Conservation (phyloP, 2,329 filamentous ascomycete genomes). For the Neonectria punicea region DNA sequence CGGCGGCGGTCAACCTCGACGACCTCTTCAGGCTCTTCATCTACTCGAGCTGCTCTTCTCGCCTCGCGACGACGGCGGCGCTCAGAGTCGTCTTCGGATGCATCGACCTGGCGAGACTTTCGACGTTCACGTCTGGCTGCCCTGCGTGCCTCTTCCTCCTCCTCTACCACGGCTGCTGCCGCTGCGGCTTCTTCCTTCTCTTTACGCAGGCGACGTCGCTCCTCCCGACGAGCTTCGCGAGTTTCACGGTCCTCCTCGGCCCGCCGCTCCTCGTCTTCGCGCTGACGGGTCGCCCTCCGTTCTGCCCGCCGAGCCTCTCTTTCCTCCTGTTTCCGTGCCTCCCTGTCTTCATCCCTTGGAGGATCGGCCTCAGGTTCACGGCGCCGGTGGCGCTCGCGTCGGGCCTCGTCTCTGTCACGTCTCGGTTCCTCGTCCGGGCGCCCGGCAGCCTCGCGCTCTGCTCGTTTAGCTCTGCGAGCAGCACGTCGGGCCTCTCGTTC, state of each 20-base stretch:
- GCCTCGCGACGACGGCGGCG: constrained; percentile 65
- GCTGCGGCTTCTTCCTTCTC: constrained; percentile 56
- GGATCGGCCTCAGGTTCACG: constrained; percentile 64
- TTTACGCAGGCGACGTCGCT: constrained; percentile 61
- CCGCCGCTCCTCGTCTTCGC: constrained; percentile 39
- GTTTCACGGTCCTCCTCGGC: constrained; percentile 67
- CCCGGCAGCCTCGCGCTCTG: constrained; percentile 59
- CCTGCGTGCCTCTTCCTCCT: constrained; percentile 58
- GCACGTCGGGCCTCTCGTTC: constrained; percentile 71
- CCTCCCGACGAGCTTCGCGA: constrained; percentile 61
- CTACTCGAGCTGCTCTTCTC: constrained; percentile 57
- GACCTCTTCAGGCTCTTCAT: constrained; percentile 43
- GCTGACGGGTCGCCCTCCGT: constrained; percentile 54
- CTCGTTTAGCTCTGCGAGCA: constrained; percentile 68
- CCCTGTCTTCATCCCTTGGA: constrained; percentile 51
- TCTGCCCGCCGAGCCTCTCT: constrained; percentile 68
- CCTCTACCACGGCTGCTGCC: constrained; percentile 54
- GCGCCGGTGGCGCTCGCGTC: constrained; percentile 63
- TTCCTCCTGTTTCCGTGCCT: constrained; percentile 49
- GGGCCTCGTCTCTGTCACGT: constrained; percentile 65
- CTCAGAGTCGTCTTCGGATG: constrained; percentile 63
- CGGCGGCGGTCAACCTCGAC: constrained; percentile 48
- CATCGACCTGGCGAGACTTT: constrained; percentile 56
- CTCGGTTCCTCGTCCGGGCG: constrained; percentile 61
- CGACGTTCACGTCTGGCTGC: constrained; percentile 61